Conservation (phyloP, 441 rosid species). For the Erodium chrysanthum region DNA sequence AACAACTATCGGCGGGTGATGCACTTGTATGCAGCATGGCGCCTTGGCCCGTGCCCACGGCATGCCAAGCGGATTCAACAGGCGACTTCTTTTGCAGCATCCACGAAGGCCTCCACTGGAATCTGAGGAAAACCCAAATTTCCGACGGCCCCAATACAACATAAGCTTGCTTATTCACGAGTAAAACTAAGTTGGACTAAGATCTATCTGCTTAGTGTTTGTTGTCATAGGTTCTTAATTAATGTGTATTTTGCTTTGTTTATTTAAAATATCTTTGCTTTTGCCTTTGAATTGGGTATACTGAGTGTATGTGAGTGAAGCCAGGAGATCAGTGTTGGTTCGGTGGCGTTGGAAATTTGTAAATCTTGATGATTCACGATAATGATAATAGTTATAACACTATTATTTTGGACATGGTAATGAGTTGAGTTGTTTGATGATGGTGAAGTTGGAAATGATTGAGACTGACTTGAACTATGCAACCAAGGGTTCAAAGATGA, state of each 20-base stretch:
- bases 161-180: constrained; percentile 10
- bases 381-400: too few relatives aligned
- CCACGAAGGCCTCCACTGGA: constrained; percentile 97
- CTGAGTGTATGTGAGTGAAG: background rate
- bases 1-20: constrained; percentile 68
- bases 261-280: background rate
- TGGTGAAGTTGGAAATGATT: too few relatives aligned
- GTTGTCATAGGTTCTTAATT: too few relatives aligned
- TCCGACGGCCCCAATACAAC: constrained; percentile 58
- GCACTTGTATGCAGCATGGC: constrained; percentile 97
- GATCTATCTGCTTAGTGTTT: background rate
- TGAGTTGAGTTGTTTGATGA: background rate
- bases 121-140: constrained; percentile 69
- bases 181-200: background rate
- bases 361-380: background rate
- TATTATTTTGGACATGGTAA: background rate
- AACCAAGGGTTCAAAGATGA: too few relatives aligned
- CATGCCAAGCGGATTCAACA: constrained; percentile 79
- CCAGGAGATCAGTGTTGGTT: background rate
- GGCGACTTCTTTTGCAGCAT: constrained; percentile 78
- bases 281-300: background rate
- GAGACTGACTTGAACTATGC: too few relatives aligned
- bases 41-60: constrained; percentile 95
- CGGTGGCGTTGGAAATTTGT: background rate
- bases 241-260: background rate